phyloP scores from a whole-genome alignment of 768 basidiomycete genomes.

The Boletus rubescentipes region DNA sequence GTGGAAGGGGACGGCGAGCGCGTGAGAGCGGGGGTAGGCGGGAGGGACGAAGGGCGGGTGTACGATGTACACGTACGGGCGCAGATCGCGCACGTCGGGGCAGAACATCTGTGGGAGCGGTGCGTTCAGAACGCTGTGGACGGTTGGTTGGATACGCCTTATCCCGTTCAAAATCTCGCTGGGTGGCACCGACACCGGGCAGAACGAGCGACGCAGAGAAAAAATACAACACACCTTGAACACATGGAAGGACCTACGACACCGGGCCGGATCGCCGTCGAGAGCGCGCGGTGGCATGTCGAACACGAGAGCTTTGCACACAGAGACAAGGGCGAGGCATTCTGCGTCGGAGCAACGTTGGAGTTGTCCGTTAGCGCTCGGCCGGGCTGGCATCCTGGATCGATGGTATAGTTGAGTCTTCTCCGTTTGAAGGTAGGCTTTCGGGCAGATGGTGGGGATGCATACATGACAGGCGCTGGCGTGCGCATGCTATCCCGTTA shows the following conservation, averaged over 20 bases:
- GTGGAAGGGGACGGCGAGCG: slow-evolving; percentile 32
- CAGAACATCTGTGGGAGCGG: slow-evolving; percentile 28
- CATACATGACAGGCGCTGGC: slow-evolving; percentile 12
- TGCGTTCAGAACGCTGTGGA: slow-evolving; percentile 5
- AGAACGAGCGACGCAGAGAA: not conserved
- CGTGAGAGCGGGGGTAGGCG: slow-evolving; percentile 38
- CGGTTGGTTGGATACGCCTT: no score
- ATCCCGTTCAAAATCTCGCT: not conserved
- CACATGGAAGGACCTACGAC: slow-evolving; percentile 12
- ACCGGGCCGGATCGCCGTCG: slow-evolving; percentile 18
- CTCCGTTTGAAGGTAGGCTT: slow-evolving; percentile 28
- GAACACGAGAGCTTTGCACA: slow-evolving; percentile 27
- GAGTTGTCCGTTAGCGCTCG: slow-evolving; percentile 22
- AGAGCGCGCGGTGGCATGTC: slow-evolving; percentile 30
- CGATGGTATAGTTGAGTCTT: slow-evolving; percentile 18
- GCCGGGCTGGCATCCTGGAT: slow-evolving; percentile 12
- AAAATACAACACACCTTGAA: slow-evolving; percentile 20
- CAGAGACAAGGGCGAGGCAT: not conserved
- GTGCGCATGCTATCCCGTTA: no score
- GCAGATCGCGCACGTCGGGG: slow-evolving; percentile 36
- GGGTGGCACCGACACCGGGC: not conserved
- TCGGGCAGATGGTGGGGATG: slow-evolving; percentile 11
- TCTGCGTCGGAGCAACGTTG: slow-evolving; percentile 9
- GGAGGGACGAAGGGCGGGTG: slow-evolving; percentile 30
- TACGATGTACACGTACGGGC: slow-evolving; percentile 38